These are phyloP conservation scores for Penicillium sp. DNA, from an alignment of 2,329 filamentous ascomycete genomes.

Conservation along the genomic window DNA sequence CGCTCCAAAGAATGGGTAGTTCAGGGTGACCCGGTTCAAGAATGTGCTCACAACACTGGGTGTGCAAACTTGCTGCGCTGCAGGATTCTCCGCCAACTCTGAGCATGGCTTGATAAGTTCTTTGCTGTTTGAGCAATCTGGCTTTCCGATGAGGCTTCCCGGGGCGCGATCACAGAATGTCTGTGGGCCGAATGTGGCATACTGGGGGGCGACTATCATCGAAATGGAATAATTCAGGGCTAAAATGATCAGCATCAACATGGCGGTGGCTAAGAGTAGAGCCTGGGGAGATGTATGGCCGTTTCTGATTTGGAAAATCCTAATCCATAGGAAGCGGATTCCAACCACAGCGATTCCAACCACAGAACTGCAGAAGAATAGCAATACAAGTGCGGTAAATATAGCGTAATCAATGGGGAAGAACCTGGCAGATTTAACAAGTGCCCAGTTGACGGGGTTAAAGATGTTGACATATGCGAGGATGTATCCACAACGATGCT, in stretches of 20 bases:
- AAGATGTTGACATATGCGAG: slow-evolving; percentile 86
- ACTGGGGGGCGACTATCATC: slow-evolving; percentile 94
- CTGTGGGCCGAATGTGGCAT: slow-evolving; percentile 90
- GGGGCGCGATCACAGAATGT: slow-evolving; percentile 81
- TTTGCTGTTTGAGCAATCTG: slow-evolving; percentile 67
- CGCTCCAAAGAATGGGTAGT: slow-evolving; percentile 91
- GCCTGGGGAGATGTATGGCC: slow-evolving; percentile 90
- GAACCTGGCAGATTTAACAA: slow-evolving; percentile 74
- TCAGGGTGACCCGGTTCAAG: slow-evolving; percentile 85
- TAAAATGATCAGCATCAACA: slow-evolving; percentile 84
- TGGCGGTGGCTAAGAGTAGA: slow-evolving; percentile 82
- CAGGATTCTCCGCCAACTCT: slow-evolving; percentile 68
- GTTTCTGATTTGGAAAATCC: slow-evolving; percentile 85
- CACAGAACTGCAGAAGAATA: slow-evolving; percentile 87
- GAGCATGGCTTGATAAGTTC: slow-evolving; percentile 79
- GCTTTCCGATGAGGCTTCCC: slow-evolving; percentile 61
- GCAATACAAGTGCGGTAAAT: slow-evolving; percentile 77
- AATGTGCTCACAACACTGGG: slow-evolving; percentile 90
- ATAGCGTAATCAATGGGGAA: slow-evolving; percentile 93
- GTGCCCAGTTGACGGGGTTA: slow-evolving; percentile 89
- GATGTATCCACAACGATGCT: slow-evolving; percentile 86
- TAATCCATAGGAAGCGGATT: slow-evolving; percentile 95
- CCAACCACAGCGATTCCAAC: slow-evolving; percentile 82
- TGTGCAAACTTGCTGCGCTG: slow-evolving; percentile 80
- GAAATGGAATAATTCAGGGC: slow-evolving; percentile 90